Base-by-base conservation (phyloP, 140 eudicot species). In the Bidens hawaiensis region DNA sequence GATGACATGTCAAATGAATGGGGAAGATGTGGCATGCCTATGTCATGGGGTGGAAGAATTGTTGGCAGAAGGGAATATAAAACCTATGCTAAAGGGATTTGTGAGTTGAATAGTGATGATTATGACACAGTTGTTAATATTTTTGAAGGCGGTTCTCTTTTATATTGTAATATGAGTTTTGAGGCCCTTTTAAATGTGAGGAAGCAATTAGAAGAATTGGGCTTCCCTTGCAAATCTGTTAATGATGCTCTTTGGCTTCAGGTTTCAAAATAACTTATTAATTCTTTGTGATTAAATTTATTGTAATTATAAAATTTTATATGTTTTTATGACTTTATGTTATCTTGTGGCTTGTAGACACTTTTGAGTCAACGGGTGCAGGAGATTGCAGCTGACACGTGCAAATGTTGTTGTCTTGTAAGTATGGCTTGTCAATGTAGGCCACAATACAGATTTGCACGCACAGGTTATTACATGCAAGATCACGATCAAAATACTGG, bases 231-330 rank as follows among this genome's bases (percentile, higher is more conserved):
- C 75, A 88, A 88, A 83, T 88, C 97, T 21, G 96, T 93, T 67
- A 88, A 88, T 68, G 99, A 93, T 72, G 95, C 90, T 74, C 88
- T 93, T 46, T 93, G 99, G 99, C 81, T 93, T 59, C 99, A 93
- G 99, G 99, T 93, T 14, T 10, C 65, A 31, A 57, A 46, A 53
- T 18, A 66, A 59, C 40, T 16, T 51, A 43, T 60, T 49, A 31
- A 6, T 41, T 65, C 31, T 23, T 25, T 68, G 26, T 69, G 53
- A 23, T 62, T 46, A 36, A 36, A 15, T 33, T 16, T 49, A 27
- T 12, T 21, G 70, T 60, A n/a, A 47, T 36, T 50, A 18, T 53
- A 28, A 30, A 62, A 27, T 28, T 23, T n/a, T n/a, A n/a, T n/a
- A n/a, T n/a, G n/a, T 47, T 27, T 67, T 33, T 57, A 36, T 5